Evolutionary conservation across 331 rosid species (phyloP).

Genomic region (Stylosanthes scabra): DNA sequence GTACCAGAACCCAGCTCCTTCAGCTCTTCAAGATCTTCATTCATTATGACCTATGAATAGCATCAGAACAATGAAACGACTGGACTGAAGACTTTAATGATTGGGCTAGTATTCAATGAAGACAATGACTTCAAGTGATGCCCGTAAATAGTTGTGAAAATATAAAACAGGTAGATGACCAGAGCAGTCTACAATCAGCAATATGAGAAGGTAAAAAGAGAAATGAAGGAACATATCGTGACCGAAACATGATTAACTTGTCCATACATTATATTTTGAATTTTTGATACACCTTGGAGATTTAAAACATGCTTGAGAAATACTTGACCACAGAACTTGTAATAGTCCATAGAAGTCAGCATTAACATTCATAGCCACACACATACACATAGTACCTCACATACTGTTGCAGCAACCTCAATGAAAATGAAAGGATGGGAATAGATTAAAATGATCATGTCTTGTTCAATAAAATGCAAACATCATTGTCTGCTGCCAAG

Average conservation of each 20-base stretch:
- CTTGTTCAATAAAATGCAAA: too few species aligned
- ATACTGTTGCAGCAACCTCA: neutral
- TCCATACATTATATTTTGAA: neutral
- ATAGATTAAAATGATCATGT: too few species aligned
- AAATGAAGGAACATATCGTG: neutral
- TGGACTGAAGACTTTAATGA: conserved; percentile 4
- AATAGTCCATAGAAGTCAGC: neutral
- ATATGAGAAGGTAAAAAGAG: neutral
- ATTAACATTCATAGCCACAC: conserved; percentile 2
- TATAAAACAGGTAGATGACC: neutral
- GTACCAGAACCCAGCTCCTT: conserved; percentile 91
- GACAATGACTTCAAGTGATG: neutral
- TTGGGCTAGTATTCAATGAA: conserved; percentile 7
- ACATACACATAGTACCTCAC: neutral
- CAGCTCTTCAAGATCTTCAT: conserved; percentile 95
- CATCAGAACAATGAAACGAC: conserved; percentile 42
- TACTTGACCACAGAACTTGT: neutral
- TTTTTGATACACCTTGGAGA: neutral
- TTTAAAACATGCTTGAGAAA: conserved; percentile 8
- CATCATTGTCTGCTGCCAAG: neutral
- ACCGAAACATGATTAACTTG: conserved; percentile 1
- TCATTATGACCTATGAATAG: conserved; percentile 67
- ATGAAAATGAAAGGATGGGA: too few species aligned
- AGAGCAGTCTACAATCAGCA: conserved; percentile 2
- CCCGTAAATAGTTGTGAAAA: neutral